phyloP scores from a whole-genome alignment of 2,329 filamentous ascomycete genomes.

The Geosmithia flava region DNA sequence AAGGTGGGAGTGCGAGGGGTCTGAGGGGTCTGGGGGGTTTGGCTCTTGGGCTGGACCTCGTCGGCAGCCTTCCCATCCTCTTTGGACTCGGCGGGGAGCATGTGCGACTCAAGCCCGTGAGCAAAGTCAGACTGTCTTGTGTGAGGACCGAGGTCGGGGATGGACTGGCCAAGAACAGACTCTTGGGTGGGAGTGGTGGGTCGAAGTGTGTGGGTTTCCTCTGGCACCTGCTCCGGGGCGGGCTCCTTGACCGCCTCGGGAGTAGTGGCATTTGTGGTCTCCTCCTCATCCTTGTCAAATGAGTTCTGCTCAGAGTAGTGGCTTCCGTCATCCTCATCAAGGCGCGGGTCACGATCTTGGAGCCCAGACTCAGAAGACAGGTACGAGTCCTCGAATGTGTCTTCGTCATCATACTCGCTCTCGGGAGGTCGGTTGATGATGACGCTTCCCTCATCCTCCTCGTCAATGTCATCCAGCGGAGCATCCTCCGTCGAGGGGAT shows the following conservation, averaged over 20 bases:
- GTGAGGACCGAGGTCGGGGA: constrained; percentile 24
- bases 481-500: constrained; percentile 77
- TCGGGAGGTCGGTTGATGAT: constrained; percentile 56
- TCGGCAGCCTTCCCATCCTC: constrained; percentile 11
- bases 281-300: not conserved
- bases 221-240: constrained; percentile 17
- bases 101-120: constrained; percentile 31
- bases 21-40: constrained; percentile 28
- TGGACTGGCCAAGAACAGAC: constrained; percentile 10
- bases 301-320: constrained; percentile 18
- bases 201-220: constrained; percentile 39
- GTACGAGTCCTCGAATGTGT: constrained; percentile 52
- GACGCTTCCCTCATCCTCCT: constrained; percentile 40
- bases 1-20: constrained; percentile 34
- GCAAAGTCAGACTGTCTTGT: constrained; percentile 25
- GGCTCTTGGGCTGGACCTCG: constrained; percentile 4
- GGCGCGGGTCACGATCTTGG: constrained; percentile 36
- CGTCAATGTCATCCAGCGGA: constrained; percentile 38
- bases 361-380: constrained; percentile 29
- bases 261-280: not conserved
- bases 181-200: constrained; percentile 14
- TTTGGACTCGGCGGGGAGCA: constrained; percentile 29
- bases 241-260: constrained; percentile 2
- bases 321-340: constrained; percentile 28
- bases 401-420: constrained; percentile 45